Evolutionary conservation across 108 stramenopile genomes (phyloP).

Genomic region (Skeletonema tropicum): DNA sequence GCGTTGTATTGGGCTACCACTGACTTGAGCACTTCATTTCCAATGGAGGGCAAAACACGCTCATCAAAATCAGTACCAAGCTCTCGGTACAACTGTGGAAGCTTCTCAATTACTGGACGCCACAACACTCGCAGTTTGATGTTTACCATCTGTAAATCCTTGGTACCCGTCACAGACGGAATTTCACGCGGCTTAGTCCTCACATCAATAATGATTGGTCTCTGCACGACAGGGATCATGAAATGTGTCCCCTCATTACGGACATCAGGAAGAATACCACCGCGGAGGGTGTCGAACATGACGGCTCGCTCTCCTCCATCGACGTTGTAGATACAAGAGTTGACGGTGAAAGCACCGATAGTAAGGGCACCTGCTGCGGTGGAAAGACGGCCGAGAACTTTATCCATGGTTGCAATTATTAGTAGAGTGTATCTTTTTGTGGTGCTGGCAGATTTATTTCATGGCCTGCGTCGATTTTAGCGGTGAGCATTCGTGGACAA

Average conservation of each 20-base stretch:
- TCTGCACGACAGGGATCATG: constrained; percentile 87
- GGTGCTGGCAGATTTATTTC: not conserved
- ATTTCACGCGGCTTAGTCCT: constrained; percentile 96
- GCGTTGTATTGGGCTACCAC: constrained; percentile 99
- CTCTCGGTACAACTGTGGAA: constrained; percentile 93
- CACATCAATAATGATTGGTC: constrained; percentile 95
- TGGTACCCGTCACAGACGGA: constrained; percentile 96
- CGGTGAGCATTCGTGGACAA: not conserved
- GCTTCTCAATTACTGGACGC: constrained; percentile 91
- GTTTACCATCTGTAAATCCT: constrained; percentile 99
- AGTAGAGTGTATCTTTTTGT: constrained; percentile 1
- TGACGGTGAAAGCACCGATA: constrained; percentile 81
- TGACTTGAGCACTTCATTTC: constrained; percentile 99
- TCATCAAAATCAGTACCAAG: constrained; percentile 98
- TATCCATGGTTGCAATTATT: constrained; percentile 43
- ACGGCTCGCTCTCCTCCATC: constrained; percentile 99
- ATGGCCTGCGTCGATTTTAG: not conserved
- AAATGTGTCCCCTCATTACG: constrained; percentile 97
- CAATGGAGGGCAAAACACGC: constrained; percentile 98
- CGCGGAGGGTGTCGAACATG: constrained; percentile 96
- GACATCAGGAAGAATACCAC: constrained; percentile 92
- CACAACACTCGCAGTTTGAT: constrained; percentile 98
- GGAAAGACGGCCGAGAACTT: constrained; percentile 63
- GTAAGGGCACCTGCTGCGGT: constrained; percentile 73
- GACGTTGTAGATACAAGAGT: constrained; percentile 91